phyloP scores from a whole-genome alignment of 768 basidiomycete genomes.

The Boletus coccyginus region DNA sequence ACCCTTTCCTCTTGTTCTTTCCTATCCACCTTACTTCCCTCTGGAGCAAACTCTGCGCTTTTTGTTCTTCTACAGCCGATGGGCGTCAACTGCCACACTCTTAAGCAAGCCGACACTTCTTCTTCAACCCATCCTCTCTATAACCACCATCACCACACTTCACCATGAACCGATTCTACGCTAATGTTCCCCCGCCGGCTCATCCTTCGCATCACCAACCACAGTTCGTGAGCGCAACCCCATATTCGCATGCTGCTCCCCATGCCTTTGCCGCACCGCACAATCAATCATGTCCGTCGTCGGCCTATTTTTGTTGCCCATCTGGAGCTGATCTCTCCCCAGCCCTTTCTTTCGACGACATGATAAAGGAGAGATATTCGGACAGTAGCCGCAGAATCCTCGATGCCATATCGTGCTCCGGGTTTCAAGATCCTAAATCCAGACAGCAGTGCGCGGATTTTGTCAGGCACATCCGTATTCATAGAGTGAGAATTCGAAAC shows the following conservation, averaged over 20 bases:
- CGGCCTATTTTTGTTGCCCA: background rate
- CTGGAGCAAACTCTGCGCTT: background rate
- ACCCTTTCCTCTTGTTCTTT: slow-evolving; percentile 8
- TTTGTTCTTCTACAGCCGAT: slow-evolving; percentile 4
- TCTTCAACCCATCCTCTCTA: background rate
- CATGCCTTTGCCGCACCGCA: background rate
- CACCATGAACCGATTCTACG: slow-evolving; percentile 5
- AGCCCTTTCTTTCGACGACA: slow-evolving; percentile 8
- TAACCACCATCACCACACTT: background rate
- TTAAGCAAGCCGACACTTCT: background rate
- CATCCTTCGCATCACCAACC: background rate
- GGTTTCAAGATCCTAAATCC: background rate
- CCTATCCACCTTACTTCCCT: slow-evolving; percentile 4
- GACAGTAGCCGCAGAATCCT: background rate
- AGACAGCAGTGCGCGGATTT: slow-evolving; percentile 4
- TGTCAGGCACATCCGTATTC: slow-evolving; percentile 12
- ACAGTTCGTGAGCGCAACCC: background rate
- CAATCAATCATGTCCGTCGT: slow-evolving; percentile 11
- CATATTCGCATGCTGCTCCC: background rate
- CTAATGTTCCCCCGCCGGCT: background rate
- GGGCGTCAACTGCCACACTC: background rate
- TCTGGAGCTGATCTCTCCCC: background rate
- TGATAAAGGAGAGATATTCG: background rate
- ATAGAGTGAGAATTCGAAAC: slow-evolving; percentile 14
- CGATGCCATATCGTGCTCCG: slow-evolving; percentile 1